A percentile compares a stretch with the other conserved stretches of the same genome.
Conservation (phyloP, 768 basidiomycete species). For the Collybia mongolica region DNA sequence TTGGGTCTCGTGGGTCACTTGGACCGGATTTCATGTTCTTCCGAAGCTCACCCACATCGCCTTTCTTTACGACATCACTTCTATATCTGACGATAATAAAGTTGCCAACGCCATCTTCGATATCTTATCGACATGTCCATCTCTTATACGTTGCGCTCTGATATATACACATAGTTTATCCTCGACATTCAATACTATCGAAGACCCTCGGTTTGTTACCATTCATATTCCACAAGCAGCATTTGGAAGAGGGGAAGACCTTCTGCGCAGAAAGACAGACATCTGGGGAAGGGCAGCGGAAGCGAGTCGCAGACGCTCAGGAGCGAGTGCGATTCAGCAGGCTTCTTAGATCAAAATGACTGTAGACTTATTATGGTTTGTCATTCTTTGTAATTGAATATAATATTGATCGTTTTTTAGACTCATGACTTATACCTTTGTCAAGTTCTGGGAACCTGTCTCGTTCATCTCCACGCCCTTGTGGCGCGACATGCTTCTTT, state of each 20-base stretch:
- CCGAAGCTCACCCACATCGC: constrained; percentile 6
- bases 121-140: background rate
- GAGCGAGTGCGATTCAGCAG: too few species aligned
- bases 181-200: background rate
- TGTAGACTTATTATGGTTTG: too few species aligned
- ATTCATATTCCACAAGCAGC: background rate
- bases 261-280: background rate
- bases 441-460: too few species aligned
- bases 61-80: constrained; percentile 3
- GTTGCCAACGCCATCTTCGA: background rate
- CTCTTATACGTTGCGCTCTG: background rate
- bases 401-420: too few species aligned
- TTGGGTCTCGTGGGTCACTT: constrained; percentile 3
- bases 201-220: background rate
- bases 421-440: too few species aligned
- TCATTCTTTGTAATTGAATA: too few species aligned
- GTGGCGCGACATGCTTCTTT: too few species aligned
- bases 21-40: constrained; percentile 1
- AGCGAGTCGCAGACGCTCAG: background rate
- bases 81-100: constrained; percentile 1
- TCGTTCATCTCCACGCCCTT: too few species aligned
- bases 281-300: background rate
- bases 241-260: background rate
- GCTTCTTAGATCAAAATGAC: too few species aligned
- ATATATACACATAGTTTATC: background rate